Percentiles rank a stretch among this genome's conserved stretches.
These are phyloP conservation scores for Cyphellophora europaea DNA, from an alignment of 2,329 filamentous ascomycete species.

Conservation along the genomic window DNA sequence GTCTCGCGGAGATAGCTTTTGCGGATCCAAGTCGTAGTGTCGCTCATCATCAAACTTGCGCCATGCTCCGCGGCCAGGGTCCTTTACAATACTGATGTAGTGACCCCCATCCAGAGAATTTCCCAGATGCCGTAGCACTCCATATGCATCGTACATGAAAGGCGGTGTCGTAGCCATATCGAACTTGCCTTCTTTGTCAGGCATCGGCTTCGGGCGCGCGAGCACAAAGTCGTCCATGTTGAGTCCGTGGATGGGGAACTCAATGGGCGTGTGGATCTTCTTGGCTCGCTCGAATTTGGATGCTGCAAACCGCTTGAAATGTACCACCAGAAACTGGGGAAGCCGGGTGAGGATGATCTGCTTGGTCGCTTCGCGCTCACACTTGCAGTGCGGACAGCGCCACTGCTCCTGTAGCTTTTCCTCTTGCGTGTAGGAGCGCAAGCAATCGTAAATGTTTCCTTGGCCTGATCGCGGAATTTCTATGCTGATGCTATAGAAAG, in stretches of 20 bases:
- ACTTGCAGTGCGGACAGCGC: constrained; percentile 67
- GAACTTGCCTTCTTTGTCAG: constrained; percentile 22
- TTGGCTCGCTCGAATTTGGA: constrained; percentile 45
- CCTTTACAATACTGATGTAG: constrained; percentile 64
- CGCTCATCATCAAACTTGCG: constrained; percentile 51
- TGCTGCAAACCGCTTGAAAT: constrained; percentile 62
- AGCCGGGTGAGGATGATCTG: constrained; percentile 67
- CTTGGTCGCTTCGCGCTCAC: constrained; percentile 57
- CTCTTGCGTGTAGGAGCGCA: constrained; percentile 59
- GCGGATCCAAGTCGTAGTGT: constrained; percentile 48
- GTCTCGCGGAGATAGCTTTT: constrained; percentile 36
- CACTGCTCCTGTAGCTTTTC: constrained; percentile 58
- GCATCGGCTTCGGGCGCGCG: constrained; percentile 28
- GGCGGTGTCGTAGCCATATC: constrained; percentile 36
- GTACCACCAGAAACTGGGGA: constrained; percentile 68
- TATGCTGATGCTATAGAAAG: constrained; percentile 62
- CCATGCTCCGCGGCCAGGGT: constrained; percentile 50
- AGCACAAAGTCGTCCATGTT: constrained; percentile 54
- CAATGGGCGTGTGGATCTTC: constrained; percentile 64
- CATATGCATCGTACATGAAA: constrained; percentile 77
- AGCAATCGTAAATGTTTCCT: constrained; percentile 56
- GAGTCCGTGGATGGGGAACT: constrained; percentile 67
- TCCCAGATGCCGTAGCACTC: constrained; percentile 69
- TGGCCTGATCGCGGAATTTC: constrained; percentile 56
- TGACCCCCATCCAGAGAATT: constrained; percentile 62